Evolutionary conservation across 768 basidiomycete species (phyloP), one percentile per base, ranked within the genome.

Genomic region (Dioszegia crocea): DNA sequence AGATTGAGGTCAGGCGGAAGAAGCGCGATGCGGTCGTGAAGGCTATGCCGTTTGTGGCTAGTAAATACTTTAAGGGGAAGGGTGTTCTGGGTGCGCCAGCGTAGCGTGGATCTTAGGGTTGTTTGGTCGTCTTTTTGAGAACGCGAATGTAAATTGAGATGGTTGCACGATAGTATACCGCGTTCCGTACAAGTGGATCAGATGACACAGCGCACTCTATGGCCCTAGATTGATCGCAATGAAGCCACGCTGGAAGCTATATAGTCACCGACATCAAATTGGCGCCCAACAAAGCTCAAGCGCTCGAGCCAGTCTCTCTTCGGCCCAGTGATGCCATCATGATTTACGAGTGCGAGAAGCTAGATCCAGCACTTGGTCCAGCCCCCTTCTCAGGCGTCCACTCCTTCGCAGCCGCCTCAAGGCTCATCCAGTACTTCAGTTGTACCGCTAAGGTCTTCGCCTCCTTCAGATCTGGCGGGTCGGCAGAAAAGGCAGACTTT

Each of bases 11-110:
- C 36, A 82, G 94, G 46, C 86, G 84, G 59, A 91, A 89, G 78
- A 73, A 84, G 71, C 81, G 90, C 43, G 85, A 84, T 65, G 91
- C 87, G 0, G 79, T 83, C 10, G 79, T 97, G 29, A 84, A 84
- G 4, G 81, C 84, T 0, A 89, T 97, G 90, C 94, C 96, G 16
- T 99, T 96, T 70, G 81, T 88, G 16, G 84, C 85, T 68, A 79
- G 88, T 16, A 86, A 83, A 60, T 98, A 97, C 75, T 96, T 64
- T 63, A 75, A 74, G 64, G 71, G 60, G 24, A 56, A 56, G 31
- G 54, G 51, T 5, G 51, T 53, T 1, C 14, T 40, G 14, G 36
- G 36, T 12, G 38, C 51, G 1, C 51, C 51, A 24, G 51, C 51
- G 3, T 51, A 39, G 29, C 6, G 30, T 9, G 24, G 14, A 24